phyloP scores from a whole-genome alignment of 2,329 filamentous ascomycete genomes.

The Daldinia sp. region DNA sequence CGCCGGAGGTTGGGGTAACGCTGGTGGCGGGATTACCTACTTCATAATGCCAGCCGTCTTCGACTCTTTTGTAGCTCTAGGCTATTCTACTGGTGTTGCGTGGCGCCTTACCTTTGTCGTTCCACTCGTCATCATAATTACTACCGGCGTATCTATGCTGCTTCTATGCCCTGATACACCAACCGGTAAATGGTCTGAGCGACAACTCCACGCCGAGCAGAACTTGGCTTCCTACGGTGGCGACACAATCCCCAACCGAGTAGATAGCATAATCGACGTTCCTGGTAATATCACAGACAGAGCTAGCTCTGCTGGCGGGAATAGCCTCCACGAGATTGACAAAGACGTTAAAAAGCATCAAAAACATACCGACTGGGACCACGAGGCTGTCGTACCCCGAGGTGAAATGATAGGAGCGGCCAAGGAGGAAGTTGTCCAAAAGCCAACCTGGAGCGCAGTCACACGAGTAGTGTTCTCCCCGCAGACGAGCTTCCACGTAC shows the following conservation, averaged over 20 bases:
- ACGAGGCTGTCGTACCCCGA: slow-evolving; percentile 58
- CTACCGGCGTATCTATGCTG: slow-evolving; percentile 72
- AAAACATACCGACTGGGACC: slow-evolving; percentile 44
- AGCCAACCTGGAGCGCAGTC: slow-evolving; percentile 63
- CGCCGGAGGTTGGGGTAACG: slow-evolving; percentile 85
- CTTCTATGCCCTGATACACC: slow-evolving; percentile 83
- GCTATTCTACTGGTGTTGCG: slow-evolving; percentile 71
- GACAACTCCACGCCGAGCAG: slow-evolving; percentile 65
- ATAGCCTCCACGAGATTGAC: slow-evolving; percentile 53
- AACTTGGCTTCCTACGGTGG: slow-evolving; percentile 59
- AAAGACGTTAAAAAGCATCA: slow-evolving; percentile 50
- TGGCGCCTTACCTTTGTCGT: slow-evolving; percentile 89
- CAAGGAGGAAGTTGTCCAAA: slow-evolving; percentile 60
- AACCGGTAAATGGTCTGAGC: slow-evolving; percentile 80
- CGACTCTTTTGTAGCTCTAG: slow-evolving; percentile 73
- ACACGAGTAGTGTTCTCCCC: slow-evolving; percentile 57
- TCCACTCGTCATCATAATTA: slow-evolving; percentile 78
- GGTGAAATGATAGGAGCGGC: slow-evolving; percentile 63
- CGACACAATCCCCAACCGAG: slow-evolving; percentile 24
- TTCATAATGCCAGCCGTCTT: slow-evolving; percentile 93
- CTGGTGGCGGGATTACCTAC: slow-evolving; percentile 90
- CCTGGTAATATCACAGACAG: slow-evolving; percentile 59
- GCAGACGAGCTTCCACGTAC: slow-evolving; percentile 63
- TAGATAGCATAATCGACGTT: slow-evolving; percentile 58
- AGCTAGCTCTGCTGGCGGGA: slow-evolving; percentile 49